These are phyloP conservation scores for Ceratocystis huliohia DNA, from an alignment of 2,329 filamentous ascomycete species.

Conservation along the genomic window DNA sequence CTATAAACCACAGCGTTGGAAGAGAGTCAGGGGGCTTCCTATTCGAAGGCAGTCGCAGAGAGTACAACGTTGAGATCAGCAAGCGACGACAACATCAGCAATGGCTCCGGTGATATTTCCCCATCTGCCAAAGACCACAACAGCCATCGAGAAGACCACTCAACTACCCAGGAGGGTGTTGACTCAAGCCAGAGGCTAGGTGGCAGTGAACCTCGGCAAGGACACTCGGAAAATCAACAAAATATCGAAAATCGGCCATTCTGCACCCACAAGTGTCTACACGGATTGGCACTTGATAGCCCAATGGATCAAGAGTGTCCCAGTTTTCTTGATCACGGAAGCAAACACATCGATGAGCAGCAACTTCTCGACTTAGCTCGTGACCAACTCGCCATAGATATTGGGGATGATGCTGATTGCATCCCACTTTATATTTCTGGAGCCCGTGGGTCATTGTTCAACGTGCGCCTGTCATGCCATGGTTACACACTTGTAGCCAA, in stretches of 20 bases:
- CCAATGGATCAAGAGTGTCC: background rate
- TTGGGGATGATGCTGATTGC: no score
- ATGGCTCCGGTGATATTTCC: no score
- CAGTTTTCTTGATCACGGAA: background rate
- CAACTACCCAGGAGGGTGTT: accelerated
- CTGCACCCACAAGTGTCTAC: background rate
- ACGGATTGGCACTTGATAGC: background rate
- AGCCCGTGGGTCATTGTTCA: no score
- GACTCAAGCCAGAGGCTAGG: no score
- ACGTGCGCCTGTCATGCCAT: no score
- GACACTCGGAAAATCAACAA: background rate
- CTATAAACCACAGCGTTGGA: background rate
- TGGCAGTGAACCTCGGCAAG: background rate
- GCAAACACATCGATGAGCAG: no score
- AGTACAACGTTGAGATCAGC: background rate
- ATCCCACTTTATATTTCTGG: no score
- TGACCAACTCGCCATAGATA: no score
- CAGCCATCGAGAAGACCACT: no score
- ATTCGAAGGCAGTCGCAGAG: background rate
- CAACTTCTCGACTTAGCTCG: no score
- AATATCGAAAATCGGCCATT: background rate
- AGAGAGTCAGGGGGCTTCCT: background rate
- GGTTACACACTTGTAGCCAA: no score
- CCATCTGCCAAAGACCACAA: no score
- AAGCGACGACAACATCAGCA: background rate